A percentile compares a stretch with the other conserved stretches of the same genome.
These are phyloP conservation scores for Malania oleifera DNA, from an alignment of 164 flowering plant species.

Conservation along the genomic window DNA sequence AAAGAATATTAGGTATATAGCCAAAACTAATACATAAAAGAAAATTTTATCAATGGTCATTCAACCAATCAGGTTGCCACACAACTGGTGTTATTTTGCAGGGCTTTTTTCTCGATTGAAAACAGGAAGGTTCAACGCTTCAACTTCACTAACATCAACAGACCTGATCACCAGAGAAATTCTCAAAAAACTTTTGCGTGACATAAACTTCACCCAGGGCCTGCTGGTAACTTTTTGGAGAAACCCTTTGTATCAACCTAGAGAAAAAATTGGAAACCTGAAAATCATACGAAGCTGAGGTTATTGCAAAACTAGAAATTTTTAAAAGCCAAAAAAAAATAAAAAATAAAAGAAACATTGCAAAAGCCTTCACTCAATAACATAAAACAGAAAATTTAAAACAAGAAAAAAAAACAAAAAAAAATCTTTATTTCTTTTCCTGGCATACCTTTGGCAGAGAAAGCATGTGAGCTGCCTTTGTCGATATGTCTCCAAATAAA, in stretches of 20 bases:
- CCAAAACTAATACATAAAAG: too few relatives aligned
- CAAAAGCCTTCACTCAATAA: background rate
- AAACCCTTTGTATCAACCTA: conserved; percentile 81
- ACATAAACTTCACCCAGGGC: conserved; percentile 83
- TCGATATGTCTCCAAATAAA: conserved; percentile 76
- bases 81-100: too few relatives aligned
- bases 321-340: background rate
- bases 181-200: conserved; percentile 82
- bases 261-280: conserved; percentile 88
- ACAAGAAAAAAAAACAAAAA: too few relatives aligned
- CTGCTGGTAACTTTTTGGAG: conserved; percentile 97
- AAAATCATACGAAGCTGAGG: conserved; percentile 9
- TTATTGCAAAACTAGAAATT: conserved; percentile 3
- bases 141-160: background rate
- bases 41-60: too few relatives aligned
- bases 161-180: conserved; percentile 98
- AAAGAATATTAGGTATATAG: too few relatives aligned
- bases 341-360: background rate
- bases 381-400: background rate
- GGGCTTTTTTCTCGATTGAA: background rate
- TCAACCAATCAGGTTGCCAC: too few relatives aligned
- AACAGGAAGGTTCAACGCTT: too few relatives aligned
- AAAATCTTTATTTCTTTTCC: background rate
- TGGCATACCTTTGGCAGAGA: conserved; percentile 62
- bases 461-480: conserved; percentile 84